Percentiles rank a stretch among this genome's conserved stretches.
Evolutionary conservation across 2,329 filamentous ascomycete species (phyloP).

Genomic region (Cladosporium sp.): DNA sequence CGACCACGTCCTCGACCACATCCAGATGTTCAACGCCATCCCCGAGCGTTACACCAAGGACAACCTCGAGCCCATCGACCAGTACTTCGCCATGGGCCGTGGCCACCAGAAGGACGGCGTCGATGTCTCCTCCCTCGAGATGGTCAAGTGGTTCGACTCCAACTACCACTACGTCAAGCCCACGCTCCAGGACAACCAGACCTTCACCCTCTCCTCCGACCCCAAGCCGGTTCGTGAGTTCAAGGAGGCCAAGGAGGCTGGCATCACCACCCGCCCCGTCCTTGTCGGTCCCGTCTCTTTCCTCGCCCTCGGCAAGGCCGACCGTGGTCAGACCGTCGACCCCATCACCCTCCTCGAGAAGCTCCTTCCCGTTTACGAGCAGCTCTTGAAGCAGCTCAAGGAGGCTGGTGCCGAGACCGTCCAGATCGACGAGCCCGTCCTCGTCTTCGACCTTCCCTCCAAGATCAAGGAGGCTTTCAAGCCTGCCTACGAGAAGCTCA

Average conservation of each 20-base stretch:
- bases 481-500: slow-evolving; percentile 90
- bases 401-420: slow-evolving; percentile 92
- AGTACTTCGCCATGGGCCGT: slow-evolving; percentile 99
- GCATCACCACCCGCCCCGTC: slow-evolving; percentile 89
- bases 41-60: slow-evolving; percentile 93
- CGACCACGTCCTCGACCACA: slow-evolving; percentile 96
- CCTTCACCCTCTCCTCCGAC: slow-evolving; percentile 81
- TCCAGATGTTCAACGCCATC: slow-evolving; percentile 92
- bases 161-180: slow-evolving; percentile 99
- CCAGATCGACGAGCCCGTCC: slow-evolving; percentile 96
- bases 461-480: slow-evolving; percentile 98
- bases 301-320: slow-evolving; percentile 96
- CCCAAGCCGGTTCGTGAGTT: slow-evolving; percentile 96
- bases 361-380: slow-evolving; percentile 90
- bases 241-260: slow-evolving; percentile 96
- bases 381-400: slow-evolving; percentile 92
- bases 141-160: slow-evolving; percentile 99
- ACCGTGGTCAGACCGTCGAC: slow-evolving; percentile 88
- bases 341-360: slow-evolving; percentile 93
- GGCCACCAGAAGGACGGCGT: slow-evolving; percentile 93
- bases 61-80: slow-evolving; percentile 83
- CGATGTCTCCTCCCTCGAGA: slow-evolving; percentile 85
- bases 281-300: slow-evolving; percentile 95
- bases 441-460: slow-evolving; percentile 88
- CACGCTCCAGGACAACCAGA: slow-evolving; percentile 94